phyloP scores from a whole-genome alignment of 2,329 filamentous ascomycete species.

The Bimuria novae-zelandiae region DNA sequence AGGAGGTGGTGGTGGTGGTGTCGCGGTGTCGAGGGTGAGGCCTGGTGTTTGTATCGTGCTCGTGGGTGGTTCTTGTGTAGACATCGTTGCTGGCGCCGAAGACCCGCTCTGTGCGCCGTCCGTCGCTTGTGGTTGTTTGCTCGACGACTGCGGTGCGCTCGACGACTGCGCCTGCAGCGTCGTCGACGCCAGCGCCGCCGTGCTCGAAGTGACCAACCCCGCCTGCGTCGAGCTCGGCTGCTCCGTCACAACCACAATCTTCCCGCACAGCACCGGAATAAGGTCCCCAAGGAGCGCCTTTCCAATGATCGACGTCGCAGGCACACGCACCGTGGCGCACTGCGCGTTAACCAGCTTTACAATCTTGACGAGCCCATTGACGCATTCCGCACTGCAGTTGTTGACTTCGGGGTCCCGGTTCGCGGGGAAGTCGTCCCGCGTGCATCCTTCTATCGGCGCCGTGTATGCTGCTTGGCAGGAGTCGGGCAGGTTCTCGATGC shows the following conservation, averaged over 20 bases:
- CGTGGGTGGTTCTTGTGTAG: not conserved
- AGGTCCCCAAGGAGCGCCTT: constrained; percentile 49
- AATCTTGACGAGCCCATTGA: constrained; percentile 47
- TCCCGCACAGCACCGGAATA: constrained; percentile 46
- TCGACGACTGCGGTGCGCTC: not conserved
- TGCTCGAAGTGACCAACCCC: not conserved
- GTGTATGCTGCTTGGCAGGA: constrained; percentile 50
- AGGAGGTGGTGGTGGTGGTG: constrained; percentile 11
- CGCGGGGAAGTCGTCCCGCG: constrained; percentile 44
- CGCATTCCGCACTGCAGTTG: constrained; percentile 44
- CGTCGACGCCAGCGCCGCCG: not conserved
- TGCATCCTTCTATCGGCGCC: constrained; percentile 47
- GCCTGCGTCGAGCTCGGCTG: constrained; percentile 3
- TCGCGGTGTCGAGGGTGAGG: constrained; percentile 3
- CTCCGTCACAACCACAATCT: constrained; percentile 26
- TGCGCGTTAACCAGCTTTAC: constrained; percentile 35
- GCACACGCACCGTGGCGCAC: constrained; percentile 43
- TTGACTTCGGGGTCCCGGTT: constrained; percentile 16
- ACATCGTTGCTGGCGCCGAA: constrained; percentile 13
- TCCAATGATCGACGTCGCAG: constrained; percentile 48
- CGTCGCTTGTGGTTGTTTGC: not conserved
- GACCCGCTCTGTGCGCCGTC: constrained; percentile 21
- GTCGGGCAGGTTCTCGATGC: constrained; percentile 45
- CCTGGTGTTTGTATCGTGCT: not conserved
- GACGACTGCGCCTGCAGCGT: not conserved